These are phyloP conservation scores for Auricularia sp. DNA, from an alignment of 768 basidiomycete genomes.

Conservation along the genomic window DNA sequence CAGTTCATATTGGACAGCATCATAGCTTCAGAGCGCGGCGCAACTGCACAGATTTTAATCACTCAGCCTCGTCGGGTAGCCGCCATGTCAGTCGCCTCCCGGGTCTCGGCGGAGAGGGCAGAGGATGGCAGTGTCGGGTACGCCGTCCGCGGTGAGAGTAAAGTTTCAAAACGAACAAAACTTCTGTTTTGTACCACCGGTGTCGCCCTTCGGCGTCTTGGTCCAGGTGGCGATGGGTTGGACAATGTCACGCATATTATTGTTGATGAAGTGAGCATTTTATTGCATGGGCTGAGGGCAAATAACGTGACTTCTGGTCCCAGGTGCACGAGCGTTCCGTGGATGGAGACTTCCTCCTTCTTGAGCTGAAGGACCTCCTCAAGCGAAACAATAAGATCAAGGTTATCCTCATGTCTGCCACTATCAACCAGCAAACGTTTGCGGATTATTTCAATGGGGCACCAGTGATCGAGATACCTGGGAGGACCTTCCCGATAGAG, in stretches of 20 bases:
- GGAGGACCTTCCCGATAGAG: constrained; percentile 65
- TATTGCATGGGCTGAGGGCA: not conserved
- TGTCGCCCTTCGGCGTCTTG: constrained; percentile 73
- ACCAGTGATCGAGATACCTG: constrained; percentile 76
- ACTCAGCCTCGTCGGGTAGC: constrained; percentile 88
- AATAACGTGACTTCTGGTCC: not conserved
- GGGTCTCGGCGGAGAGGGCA: constrained; percentile 73
- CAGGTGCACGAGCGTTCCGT: constrained; percentile 89
- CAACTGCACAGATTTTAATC: constrained; percentile 63
- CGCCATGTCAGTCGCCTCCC: constrained; percentile 78
- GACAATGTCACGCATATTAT: constrained; percentile 71
- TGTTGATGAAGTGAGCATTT: constrained; percentile 67
- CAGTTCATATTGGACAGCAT: constrained; percentile 84
- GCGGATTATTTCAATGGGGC: constrained; percentile 73
- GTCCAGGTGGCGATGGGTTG: constrained; percentile 58
- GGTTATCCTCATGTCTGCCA: constrained; percentile 87
- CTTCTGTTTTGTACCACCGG: constrained; percentile 90
- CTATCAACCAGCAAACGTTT: constrained; percentile 85
- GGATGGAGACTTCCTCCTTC: constrained; percentile 80
- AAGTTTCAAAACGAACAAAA: constrained; percentile 54
- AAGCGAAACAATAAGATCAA: constrained; percentile 55
- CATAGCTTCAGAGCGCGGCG: constrained; percentile 51
- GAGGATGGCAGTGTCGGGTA: constrained; percentile 80
- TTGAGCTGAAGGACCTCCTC: constrained; percentile 73
- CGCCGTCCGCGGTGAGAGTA: constrained; percentile 79